Conservation (phyloP, 2,329 filamentous ascomycete genomes). For the Nemania sp. region DNA sequence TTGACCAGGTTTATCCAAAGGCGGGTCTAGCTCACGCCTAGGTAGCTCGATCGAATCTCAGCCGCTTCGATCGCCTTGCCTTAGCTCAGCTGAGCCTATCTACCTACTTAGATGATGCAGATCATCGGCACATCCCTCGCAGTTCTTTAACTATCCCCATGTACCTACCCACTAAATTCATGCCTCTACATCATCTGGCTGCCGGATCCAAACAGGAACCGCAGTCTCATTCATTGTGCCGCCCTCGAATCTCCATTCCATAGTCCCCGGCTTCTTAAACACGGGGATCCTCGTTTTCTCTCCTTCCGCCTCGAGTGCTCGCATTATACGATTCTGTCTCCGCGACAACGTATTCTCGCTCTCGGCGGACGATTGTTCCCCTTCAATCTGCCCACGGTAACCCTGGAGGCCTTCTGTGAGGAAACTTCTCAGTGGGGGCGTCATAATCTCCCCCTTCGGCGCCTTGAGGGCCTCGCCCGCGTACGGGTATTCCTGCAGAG, state of each 20-base stretch:
- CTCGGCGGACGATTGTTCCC: background rate
- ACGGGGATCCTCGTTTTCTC: background rate
- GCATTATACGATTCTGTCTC: background rate
- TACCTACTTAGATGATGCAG: background rate
- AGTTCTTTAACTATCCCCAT: background rate
- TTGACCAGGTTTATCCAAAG: no score
- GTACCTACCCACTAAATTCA: background rate
- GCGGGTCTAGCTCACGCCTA: no score
- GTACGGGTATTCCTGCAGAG: background rate
- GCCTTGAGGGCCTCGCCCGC: background rate
- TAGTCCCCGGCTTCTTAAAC: background rate
- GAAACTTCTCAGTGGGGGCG: background rate
- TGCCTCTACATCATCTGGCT: background rate
- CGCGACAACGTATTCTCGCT: background rate
- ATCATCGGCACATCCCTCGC: background rate
- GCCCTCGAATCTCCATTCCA: background rate
- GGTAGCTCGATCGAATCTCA: no score
- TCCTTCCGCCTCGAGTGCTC: background rate
- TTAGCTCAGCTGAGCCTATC: conserved; percentile 10
- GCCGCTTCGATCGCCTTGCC: conserved; percentile 12
- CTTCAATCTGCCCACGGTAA: background rate
- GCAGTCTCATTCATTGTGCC: background rate
- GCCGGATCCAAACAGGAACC: background rate
- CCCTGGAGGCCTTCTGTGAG: background rate
- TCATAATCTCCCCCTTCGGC: background rate